phyloP scores from a whole-genome alignment of 495 filamentous ascomycete species.

The Podospora comata region DNA sequence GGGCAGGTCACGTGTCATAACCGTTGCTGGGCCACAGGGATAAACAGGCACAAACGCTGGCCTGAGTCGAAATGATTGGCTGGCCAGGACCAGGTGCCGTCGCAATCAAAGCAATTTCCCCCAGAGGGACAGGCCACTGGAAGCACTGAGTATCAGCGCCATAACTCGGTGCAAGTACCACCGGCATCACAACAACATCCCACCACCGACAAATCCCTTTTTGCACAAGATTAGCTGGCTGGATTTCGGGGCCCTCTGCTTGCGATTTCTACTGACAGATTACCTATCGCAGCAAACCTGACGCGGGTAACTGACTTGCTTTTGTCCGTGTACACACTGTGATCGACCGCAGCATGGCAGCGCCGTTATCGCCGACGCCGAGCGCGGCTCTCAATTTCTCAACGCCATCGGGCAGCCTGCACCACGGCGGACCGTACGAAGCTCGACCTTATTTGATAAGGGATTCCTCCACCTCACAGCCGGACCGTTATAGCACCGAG shows the following conservation, averaged over 20 bases:
- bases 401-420: constrained; percentile 29
- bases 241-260: not conserved
- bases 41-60: constrained; percentile 26
- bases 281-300: not conserved
- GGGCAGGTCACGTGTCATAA: constrained; percentile 7
- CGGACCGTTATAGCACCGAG: constrained; percentile 19
- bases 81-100: not conserved
- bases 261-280: not conserved
- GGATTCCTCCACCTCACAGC: constrained; percentile 15
- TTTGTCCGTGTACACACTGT: constrained; percentile 9
- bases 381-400: constrained; percentile 39
- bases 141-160: constrained; percentile 4
- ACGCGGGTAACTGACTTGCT: not conserved
- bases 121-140: constrained; percentile 7
- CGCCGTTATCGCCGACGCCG: constrained; percentile 37
- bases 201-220: not conserved
- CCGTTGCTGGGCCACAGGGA: constrained; percentile 28
- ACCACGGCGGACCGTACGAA: constrained; percentile 32
- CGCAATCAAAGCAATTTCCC: constrained; percentile 25
- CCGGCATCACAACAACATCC: not conserved
- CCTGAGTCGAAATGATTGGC: not conserved
- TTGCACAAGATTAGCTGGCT: not conserved
- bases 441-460: constrained; percentile 15
- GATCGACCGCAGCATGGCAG: constrained; percentile 27
- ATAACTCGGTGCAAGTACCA: constrained; percentile 1